A percentile compares a stretch with the other conserved stretches of the same genome.
Conservation (phyloP, 805 yeast species). For the Maudiozyma pseudohumilis region DNA sequence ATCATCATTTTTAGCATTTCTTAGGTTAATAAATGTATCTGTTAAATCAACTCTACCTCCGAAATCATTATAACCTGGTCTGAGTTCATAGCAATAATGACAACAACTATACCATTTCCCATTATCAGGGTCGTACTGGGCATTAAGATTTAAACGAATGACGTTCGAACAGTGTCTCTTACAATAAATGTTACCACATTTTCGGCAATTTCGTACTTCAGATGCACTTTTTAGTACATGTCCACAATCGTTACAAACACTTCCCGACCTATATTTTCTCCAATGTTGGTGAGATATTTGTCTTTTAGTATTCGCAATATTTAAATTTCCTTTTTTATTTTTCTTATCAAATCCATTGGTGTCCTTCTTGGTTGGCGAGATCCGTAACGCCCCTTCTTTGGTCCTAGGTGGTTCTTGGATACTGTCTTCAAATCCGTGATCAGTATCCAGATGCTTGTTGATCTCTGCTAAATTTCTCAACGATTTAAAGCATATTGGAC, state of each 20-base stretch:
- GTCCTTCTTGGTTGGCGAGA: not conserved
- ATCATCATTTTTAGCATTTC: constrained; percentile 40
- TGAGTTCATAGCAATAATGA: constrained; percentile 42
- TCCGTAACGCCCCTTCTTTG: not conserved
- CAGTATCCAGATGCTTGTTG: constrained; percentile 64
- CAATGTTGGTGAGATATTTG: too few relatives aligned
- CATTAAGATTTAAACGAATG: constrained; percentile 40
- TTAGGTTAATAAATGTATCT: constrained; percentile 28
- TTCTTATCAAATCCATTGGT: not conserved
- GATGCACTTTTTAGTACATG: constrained; percentile 44
- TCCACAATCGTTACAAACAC: constrained; percentile 33
- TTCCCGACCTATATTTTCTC: constrained; percentile 5
- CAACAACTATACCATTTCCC: constrained; percentile 74
- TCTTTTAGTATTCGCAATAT: not conserved
- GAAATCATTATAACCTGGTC: constrained; percentile 43
- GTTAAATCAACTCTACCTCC: constrained; percentile 43
- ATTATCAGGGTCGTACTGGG: constrained; percentile 35
- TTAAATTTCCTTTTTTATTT: not conserved
- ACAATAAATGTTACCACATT: constrained; percentile 69
- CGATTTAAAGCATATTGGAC: constrained; percentile 63
- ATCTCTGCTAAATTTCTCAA: constrained; percentile 47
- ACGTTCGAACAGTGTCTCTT: constrained; percentile 48
- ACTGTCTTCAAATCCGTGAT: constrained; percentile 36
- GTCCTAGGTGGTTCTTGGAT: not conserved
- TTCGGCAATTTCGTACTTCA: constrained; percentile 51